These are phyloP conservation scores for Candida boidinii DNA, from an alignment of 805 yeast genomes.

Conservation along the genomic window DNA sequence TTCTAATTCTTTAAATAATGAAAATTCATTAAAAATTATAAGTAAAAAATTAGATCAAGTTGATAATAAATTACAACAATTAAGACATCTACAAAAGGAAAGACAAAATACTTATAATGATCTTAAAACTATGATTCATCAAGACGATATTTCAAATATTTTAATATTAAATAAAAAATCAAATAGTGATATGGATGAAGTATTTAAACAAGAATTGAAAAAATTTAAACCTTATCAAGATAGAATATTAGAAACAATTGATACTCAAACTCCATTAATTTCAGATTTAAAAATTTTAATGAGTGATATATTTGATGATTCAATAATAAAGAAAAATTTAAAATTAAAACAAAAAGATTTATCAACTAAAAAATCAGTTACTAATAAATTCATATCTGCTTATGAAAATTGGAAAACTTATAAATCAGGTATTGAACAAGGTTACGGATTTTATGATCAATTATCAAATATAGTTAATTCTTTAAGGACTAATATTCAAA, in stretches of 20 bases:
- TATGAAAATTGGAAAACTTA: constrained; percentile 52
- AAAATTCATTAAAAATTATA: constrained; percentile 18
- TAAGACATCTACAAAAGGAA: constrained; percentile 57
- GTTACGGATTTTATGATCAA: constrained; percentile 54
- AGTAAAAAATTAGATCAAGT: constrained; percentile 35
- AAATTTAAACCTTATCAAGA: constrained; percentile 66
- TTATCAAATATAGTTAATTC: constrained; percentile 28
- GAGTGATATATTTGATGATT: constrained; percentile 35
- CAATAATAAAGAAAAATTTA: constrained; percentile 34
- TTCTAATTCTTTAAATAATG: constrained; percentile 3
- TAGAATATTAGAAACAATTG: constrained; percentile 60
- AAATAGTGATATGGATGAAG: constrained; percentile 28
- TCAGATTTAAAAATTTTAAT: constrained; percentile 32
- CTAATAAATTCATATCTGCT: constrained; percentile 37
- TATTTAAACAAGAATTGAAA: constrained; percentile 64
- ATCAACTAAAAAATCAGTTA: constrained; percentile 27
- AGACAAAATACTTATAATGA: constrained; percentile 52
- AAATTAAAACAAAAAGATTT: constrained; percentile 32
- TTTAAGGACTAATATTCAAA: constrained; percentile 17
- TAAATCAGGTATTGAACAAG: constrained; percentile 50
- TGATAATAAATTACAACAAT: constrained; percentile 49
- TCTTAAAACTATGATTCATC: constrained; percentile 60
- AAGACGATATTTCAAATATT: constrained; percentile 77
- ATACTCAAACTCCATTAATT: constrained; percentile 49
- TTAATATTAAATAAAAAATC: constrained; percentile 54